phyloP scores from a whole-genome alignment of 2,329 filamentous ascomycete species.

The Penicillium fuscoglaucum region DNA sequence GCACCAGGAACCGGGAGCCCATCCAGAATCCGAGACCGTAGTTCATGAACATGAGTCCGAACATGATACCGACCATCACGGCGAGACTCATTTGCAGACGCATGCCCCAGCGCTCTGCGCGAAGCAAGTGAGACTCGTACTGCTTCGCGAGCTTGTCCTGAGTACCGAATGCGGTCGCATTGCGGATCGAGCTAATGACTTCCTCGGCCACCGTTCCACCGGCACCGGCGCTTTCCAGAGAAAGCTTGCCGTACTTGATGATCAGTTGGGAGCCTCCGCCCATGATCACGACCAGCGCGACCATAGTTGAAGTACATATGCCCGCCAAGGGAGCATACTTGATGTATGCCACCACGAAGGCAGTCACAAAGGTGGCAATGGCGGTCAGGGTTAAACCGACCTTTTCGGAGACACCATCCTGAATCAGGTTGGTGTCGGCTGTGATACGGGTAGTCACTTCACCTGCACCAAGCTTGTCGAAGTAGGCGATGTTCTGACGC shows the following conservation, averaged over 20 bases:
- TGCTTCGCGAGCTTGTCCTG: conserved; percentile 86
- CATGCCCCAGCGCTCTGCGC: conserved; percentile 74
- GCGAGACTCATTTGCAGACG: conserved; percentile 72
- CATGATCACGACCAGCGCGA: conserved; percentile 78
- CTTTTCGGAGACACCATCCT: conserved; percentile 92
- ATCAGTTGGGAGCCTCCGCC: conserved; percentile 71
- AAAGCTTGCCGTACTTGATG: conserved; percentile 75
- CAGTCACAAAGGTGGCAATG: conserved; percentile 78
- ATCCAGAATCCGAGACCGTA: conserved; percentile 89
- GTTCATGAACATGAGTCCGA: conserved; percentile 80
- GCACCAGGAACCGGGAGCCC: conserved; percentile 72
- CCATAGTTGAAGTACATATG: conserved; percentile 78
- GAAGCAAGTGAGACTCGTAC: conserved; percentile 73
- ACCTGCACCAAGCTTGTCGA: conserved; percentile 88
- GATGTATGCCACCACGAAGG: conserved; percentile 86
- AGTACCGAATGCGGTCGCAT: conserved; percentile 88
- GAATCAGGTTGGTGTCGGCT: conserved; percentile 87
- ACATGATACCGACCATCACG: conserved; percentile 79
- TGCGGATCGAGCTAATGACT: conserved; percentile 89
- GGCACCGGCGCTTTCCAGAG: conserved; percentile 74
- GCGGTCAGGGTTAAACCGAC: conserved; percentile 74
- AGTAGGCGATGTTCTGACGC: conserved; percentile 87
- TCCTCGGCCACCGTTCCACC: conserved; percentile 91
- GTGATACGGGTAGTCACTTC: conserved; percentile 95
- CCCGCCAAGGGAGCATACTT: conserved; percentile 92